Conservation (phyloP, 2,329 filamentous ascomycete genomes). For the Ascochyta clinopodiicola region DNA sequence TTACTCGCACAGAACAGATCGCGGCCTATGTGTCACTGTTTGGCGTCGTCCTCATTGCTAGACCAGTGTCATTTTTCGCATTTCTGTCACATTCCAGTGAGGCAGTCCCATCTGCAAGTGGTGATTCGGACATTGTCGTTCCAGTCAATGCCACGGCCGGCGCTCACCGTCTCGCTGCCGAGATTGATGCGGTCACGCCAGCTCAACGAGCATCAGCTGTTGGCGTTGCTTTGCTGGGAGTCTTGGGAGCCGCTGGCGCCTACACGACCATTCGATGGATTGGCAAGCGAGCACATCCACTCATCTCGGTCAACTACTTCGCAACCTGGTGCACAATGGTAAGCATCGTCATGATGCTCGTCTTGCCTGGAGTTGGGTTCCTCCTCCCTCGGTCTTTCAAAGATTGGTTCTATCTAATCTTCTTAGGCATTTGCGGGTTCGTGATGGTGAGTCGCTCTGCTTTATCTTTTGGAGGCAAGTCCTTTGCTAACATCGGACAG, state of each 20-base stretch:
- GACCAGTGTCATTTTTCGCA: slow-evolving; percentile 66
- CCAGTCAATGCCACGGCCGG: slow-evolving; percentile 41
- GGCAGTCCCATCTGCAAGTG: slow-evolving; percentile 17
- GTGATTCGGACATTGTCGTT: slow-evolving; percentile 2
- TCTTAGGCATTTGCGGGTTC: slow-evolving; percentile 77
- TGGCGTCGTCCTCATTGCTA: slow-evolving; percentile 84
- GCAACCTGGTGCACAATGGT: slow-evolving; percentile 73
- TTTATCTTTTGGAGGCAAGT: neutral
- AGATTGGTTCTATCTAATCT: slow-evolving; percentile 72
- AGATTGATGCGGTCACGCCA: slow-evolving; percentile 59
- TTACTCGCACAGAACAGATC: slow-evolving; percentile 77
- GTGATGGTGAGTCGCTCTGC: slow-evolving; percentile 60
- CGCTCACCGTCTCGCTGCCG: slow-evolving; percentile 36
- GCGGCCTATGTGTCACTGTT: slow-evolving; percentile 76
- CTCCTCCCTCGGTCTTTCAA: slow-evolving; percentile 59
- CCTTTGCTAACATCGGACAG: slow-evolving; percentile 28
- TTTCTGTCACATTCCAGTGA: slow-evolving; percentile 32
- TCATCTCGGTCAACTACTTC: slow-evolving; percentile 90
- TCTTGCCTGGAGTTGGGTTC: slow-evolving; percentile 63
- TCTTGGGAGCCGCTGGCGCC: slow-evolving; percentile 75
- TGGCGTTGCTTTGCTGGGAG: slow-evolving; percentile 74
- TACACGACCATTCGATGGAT: slow-evolving; percentile 81
- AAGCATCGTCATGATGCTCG: slow-evolving; percentile 64
- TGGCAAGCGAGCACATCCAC: slow-evolving; percentile 77
- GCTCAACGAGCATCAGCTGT: slow-evolving; percentile 74